These are phyloP conservation scores for Roridomyces roridus DNA, from an alignment of 768 basidiomycete species.

Conservation along the genomic window DNA sequence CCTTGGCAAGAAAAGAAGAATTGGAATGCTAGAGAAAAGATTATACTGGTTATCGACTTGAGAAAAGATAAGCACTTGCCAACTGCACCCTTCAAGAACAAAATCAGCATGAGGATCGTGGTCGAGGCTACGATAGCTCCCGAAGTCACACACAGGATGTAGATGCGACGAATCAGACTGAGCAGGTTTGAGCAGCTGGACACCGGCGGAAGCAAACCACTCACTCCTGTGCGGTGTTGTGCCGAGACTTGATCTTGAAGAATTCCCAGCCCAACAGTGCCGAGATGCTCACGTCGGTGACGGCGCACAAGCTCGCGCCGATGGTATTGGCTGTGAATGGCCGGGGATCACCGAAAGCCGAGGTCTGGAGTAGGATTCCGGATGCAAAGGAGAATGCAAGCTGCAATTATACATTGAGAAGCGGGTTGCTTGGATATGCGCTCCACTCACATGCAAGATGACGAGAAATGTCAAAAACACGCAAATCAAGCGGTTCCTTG, in stretches of 20 bases:
- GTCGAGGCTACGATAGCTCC: conserved; percentile 20
- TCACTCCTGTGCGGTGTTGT: background rate
- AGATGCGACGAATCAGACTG: conserved; percentile 15
- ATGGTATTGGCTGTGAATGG: background rate
- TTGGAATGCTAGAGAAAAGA: conserved; percentile 8
- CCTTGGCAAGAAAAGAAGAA: conserved; percentile 24
- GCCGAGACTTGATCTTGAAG: conserved; percentile 4
- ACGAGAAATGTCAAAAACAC: conserved; percentile 4
- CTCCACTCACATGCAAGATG: conserved; percentile 11
- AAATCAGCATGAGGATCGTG: conserved; percentile 19
- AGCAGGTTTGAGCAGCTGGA: background rate
- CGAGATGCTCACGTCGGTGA: conserved; percentile 18
- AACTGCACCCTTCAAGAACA: conserved; percentile 18
- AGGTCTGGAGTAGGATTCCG: conserved; percentile 2
- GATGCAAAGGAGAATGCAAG: conserved; percentile 12
- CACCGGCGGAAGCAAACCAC: background rate
- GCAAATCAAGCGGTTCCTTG: conserved; percentile 13
- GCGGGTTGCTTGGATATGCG: background rate
- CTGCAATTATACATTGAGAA: background rate
- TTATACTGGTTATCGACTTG: background rate
- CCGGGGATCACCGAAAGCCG: background rate
- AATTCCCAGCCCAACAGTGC: conserved; percentile 13
- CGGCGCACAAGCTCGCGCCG: conserved; percentile 15
- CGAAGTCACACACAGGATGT: conserved; percentile 15
- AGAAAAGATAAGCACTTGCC: background rate